Conservation (phyloP, 352 stramenopile species). For the Pilasporangium apinafurcum region DNA sequence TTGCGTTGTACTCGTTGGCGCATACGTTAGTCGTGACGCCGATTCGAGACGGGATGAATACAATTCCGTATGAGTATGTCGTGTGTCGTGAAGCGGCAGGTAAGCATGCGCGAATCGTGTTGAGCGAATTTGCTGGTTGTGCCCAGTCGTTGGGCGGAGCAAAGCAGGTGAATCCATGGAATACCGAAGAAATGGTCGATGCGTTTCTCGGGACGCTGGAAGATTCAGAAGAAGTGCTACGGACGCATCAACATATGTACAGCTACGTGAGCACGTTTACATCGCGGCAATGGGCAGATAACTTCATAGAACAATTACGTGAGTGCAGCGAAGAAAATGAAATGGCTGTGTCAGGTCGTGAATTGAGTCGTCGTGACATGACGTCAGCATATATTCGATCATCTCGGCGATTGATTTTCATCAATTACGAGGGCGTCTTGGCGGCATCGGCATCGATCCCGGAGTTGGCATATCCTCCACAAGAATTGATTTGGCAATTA, state of each 20-base stretch:
- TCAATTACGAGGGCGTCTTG: conserved; percentile 89
- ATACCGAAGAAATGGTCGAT: conserved; percentile 67
- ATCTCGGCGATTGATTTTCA: conserved; percentile 66
- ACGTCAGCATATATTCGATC: conserved; percentile 73
- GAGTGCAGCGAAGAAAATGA: conserved; percentile 75
- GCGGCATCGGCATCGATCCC: conserved; percentile 78
- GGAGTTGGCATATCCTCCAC: conserved; percentile 79
- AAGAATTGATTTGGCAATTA: conserved; percentile 81
- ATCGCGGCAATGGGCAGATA: conserved; percentile 65
- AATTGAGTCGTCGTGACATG: conserved; percentile 83
- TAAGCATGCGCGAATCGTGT: conserved; percentile 75
- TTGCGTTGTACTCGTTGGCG: conserved; percentile 84
- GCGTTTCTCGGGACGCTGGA: conserved; percentile 46
- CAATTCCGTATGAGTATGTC: conserved; percentile 88
- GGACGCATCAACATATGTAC: conserved; percentile 77
- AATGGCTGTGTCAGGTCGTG: conserved; percentile 53
- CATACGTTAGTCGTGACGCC: conserved; percentile 82
- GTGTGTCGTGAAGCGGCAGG: conserved; percentile 72
- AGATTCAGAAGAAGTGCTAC: conserved; percentile 61
- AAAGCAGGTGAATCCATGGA: conserved; percentile 84
- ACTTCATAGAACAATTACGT: conserved; percentile 73
- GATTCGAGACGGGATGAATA: conserved; percentile 89
- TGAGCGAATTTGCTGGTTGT: conserved; percentile 89
- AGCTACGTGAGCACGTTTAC: conserved; percentile 79
- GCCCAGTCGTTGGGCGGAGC: conserved; percentile 83